Percentiles rank a stretch among this genome's conserved stretches.
Conservation (phyloP, 164 flowering plant species). For the Hamamelis virginiana region DNA sequence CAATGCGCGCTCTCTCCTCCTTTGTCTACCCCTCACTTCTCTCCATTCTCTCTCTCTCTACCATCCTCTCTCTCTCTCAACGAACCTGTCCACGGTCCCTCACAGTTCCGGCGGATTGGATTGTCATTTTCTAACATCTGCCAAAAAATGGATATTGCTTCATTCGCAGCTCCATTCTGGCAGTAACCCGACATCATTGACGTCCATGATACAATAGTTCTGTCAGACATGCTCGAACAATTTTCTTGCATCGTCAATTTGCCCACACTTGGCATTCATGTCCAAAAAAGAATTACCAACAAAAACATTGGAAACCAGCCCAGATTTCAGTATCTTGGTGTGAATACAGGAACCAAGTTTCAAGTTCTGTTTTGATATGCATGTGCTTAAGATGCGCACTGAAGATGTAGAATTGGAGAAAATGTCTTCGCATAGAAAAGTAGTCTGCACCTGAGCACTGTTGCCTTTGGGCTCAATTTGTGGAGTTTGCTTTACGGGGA, state of each 20-base stretch:
- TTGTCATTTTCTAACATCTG: constrained; percentile 4
- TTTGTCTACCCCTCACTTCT: too few relatives aligned
- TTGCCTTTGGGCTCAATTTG: too few relatives aligned
- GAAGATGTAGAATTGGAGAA: not conserved
- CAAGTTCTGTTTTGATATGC: constrained; percentile 3
- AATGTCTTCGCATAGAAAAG: too few relatives aligned
- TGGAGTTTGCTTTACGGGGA: too few relatives aligned
- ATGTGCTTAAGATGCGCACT: constrained; percentile 7
- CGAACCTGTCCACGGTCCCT: too few relatives aligned
- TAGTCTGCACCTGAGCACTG: too few relatives aligned
- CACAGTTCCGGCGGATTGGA: too few relatives aligned
- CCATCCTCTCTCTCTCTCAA: too few relatives aligned
- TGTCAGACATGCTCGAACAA: constrained; percentile 25
- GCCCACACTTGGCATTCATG: constrained; percentile 18
- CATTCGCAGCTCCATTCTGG: constrained; percentile 5
- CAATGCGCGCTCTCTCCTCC: too few relatives aligned
- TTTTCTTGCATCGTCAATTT: constrained; percentile 4
- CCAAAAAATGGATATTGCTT: constrained; percentile 9
- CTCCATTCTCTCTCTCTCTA: too few relatives aligned
- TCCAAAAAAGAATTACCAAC: constrained; percentile 21
- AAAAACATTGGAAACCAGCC: constrained; percentile 4
- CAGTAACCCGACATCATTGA: constrained; percentile 18
- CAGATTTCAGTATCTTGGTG: constrained; percentile 11
- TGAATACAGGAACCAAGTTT: constrained; percentile 12
- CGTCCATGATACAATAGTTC: constrained; percentile 28